Base-by-base conservation (phyloP, 2,329 filamentous ascomycete species). In the Stachybotrys elegans region DNA sequence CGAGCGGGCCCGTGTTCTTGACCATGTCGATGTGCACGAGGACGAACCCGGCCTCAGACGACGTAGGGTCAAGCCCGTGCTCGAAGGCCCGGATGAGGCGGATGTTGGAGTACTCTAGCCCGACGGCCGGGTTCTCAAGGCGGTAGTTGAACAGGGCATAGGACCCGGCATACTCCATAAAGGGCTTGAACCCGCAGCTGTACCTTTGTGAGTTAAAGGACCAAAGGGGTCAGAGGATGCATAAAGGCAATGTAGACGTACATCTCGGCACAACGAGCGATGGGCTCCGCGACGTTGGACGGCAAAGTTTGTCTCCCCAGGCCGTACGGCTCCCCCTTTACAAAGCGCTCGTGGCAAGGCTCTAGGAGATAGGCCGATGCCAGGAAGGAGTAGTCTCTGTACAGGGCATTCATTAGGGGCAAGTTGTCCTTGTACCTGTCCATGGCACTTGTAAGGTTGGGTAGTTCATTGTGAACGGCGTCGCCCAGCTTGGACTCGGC, bases 1-100 rank as follows among this genome's bases (percentile, higher is more conserved):
- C 82, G 2, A 97, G 73, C 1, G 81, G 79, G 1, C 85, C 85
- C 1, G 90, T 91, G 65, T 95, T 82, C 60, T 83, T 84, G 40
- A 95, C 92, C 91, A 96, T 97, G 66, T 94, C 89, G 42, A 97
- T 83, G 64, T 96, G 92, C 5, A 93, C 91, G 12, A 96, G 78
- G n/a, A 96, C 89, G 62, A 97, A 96, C 40, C 92, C 92, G 1
- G 92, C 92, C 65, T 96, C 92, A 7, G 90, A 95, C 4, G 88
- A 94, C 23, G 76, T 77, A 1, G 87, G 87, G 62, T 96, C 87
- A 8, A 95, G 81, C 13, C 92, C 92, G 56, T 85, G 80, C 68
- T 96, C 91, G 57, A 96, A 97, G 20, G 89, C 92, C 27, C 92
- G 87, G 59, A 96, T 84, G 23, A 96, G 80, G 11, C 89, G 85